These are phyloP conservation scores for Ochetophila trinervis DNA, from an alignment of 306 rosid genomes.

Conservation along the genomic window DNA sequence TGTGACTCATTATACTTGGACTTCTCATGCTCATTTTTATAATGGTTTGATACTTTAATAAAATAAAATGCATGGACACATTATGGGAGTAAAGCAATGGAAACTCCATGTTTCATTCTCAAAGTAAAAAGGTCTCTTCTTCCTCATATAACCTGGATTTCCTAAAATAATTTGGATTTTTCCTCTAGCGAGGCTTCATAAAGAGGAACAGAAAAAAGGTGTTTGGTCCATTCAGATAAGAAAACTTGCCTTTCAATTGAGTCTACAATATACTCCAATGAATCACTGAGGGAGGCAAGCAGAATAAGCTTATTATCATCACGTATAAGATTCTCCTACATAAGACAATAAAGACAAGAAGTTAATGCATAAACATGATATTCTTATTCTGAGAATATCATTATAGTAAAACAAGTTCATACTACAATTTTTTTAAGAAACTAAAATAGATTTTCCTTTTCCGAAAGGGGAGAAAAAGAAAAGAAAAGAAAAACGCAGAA, in stretches of 20 bases:
- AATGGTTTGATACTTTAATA: too few relatives aligned
- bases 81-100: too few relatives aligned
- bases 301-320: conserved; percentile 93
- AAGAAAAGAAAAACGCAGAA: conserved; percentile 9
- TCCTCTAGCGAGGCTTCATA: conserved; percentile 10
- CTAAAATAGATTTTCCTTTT: background rate
- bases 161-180: background rate
- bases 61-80: background rate
- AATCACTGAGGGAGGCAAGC: conserved; percentile 97
- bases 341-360: conserved; percentile 16
- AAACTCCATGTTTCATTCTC: background rate
- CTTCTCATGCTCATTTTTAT: too few relatives aligned
- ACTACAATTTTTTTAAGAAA: background rate
- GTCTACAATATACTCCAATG: conserved; percentile 94
- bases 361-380: conserved; percentile 9
- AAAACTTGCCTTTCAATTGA: conserved; percentile 85
- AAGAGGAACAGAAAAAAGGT: background rate
- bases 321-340: conserved; percentile 91
- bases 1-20: too few relatives aligned
- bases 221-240: conserved; percentile 10
- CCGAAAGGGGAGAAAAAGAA: background rate
- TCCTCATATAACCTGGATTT: conserved; percentile 5
- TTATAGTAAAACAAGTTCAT: background rate
- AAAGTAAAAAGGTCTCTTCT: conserved; percentile 7
- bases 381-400: background rate